These are phyloP conservation scores for Actinomortierella ambigua DNA, from an alignment of 371 early-diverging fungal genomes.

Conservation along the genomic window DNA sequence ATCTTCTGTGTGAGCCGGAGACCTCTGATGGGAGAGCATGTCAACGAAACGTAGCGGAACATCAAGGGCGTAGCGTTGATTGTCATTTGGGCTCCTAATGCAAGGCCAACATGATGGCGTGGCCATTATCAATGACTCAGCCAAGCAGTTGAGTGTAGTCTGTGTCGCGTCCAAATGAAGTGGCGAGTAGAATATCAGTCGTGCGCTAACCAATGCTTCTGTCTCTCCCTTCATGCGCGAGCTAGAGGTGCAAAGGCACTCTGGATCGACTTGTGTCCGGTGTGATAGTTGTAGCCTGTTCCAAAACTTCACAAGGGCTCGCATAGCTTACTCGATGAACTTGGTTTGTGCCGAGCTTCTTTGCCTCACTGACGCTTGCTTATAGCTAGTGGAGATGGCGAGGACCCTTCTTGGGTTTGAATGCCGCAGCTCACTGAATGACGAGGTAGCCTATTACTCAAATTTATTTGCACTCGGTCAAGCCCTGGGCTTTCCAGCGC, in stretches of 20 bases:
- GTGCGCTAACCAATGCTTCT: slow-evolving; percentile 4
- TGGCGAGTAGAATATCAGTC: slow-evolving; percentile 60
- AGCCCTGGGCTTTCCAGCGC: no score
- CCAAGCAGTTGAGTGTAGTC: slow-evolving; percentile 54
- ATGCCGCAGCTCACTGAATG: slow-evolving; percentile 62
- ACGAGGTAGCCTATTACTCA: slow-evolving; percentile 62
- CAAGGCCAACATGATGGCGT: slow-evolving; percentile 63
- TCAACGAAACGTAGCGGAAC: slow-evolving; percentile 51
- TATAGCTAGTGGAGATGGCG: slow-evolving; percentile 66
- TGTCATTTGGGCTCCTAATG: slow-evolving; percentile 62
- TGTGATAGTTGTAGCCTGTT: neutral
- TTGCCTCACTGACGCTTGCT: slow-evolving; percentile 68
- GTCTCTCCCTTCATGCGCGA: slow-evolving; percentile 26
- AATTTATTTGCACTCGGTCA: no score
- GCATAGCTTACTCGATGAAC: slow-evolving; percentile 36
- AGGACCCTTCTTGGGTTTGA: slow-evolving; percentile 67
- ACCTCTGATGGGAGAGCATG: slow-evolving; percentile 73
- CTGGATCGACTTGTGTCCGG: neutral
- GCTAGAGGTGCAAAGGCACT: neutral
- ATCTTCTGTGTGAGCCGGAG: slow-evolving; percentile 60
- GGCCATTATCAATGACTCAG: slow-evolving; percentile 54
- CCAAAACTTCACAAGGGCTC: neutral
- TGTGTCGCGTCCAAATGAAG: slow-evolving; percentile 55
- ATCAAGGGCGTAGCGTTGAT: slow-evolving; percentile 53
- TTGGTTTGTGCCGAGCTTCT: slow-evolving; percentile 67